phyloP scores from a whole-genome alignment of 768 basidiomycete genomes.

The Boletus patriciae region DNA sequence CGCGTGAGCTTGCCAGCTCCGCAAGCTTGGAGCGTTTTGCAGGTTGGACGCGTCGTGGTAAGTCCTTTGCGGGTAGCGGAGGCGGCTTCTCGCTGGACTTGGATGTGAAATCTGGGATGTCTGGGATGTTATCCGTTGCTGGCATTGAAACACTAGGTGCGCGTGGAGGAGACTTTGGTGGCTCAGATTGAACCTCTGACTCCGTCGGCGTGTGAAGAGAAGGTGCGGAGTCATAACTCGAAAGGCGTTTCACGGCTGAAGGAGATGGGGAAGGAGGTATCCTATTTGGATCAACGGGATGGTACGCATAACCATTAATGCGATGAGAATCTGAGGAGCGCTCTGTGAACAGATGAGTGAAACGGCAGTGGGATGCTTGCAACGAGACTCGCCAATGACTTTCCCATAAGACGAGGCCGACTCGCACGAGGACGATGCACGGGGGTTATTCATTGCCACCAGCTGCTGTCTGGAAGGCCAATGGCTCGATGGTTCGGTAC shows the following conservation, averaged over 20 bases:
- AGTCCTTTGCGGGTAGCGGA: constrained; percentile 22
- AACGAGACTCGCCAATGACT: constrained; percentile 50
- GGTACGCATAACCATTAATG: constrained; percentile 7
- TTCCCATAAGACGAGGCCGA: constrained; percentile 64
- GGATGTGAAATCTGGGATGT: constrained; percentile 54
- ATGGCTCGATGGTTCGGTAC: constrained; percentile 55
- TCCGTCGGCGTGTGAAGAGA: constrained; percentile 49
- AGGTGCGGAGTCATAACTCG: constrained; percentile 56
- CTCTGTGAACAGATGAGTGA: constrained; percentile 20
- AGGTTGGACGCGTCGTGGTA: constrained; percentile 23
- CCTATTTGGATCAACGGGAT: constrained; percentile 50
- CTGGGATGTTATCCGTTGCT: constrained; percentile 50
- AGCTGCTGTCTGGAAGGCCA: constrained; percentile 46
- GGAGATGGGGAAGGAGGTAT: constrained; percentile 66
- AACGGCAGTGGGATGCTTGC: not conserved
- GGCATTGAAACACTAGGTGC: constrained; percentile 46
- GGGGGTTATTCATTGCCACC: constrained; percentile 40
- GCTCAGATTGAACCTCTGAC: constrained; percentile 31
- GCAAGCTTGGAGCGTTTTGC: constrained; percentile 66
- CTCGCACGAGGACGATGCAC: constrained; percentile 34
- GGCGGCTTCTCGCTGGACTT: constrained; percentile 42
- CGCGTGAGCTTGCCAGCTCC: constrained; percentile 63
- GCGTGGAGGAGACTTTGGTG: constrained; percentile 39
- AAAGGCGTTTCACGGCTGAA: constrained; percentile 63
- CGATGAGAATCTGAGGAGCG: constrained; percentile 6